A percentile compares a stretch with the other conserved stretches of the same genome.
These are phyloP conservation scores for Pichia paraexigua DNA, from an alignment of 805 yeast species.

Conservation along the genomic window DNA sequence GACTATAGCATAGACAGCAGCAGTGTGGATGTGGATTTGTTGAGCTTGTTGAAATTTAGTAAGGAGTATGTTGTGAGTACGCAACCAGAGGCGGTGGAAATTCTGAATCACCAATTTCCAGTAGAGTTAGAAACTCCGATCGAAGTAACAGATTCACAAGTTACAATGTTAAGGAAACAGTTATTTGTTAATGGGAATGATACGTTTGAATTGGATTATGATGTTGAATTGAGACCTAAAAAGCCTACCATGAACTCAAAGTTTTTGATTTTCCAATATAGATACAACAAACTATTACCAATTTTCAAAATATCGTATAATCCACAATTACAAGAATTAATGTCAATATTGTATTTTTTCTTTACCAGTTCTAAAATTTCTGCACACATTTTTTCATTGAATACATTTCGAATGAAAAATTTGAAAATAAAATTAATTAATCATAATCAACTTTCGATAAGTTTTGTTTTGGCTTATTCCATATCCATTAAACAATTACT, in stretches of 20 bases:
- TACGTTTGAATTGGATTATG: background rate
- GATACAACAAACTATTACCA: background rate
- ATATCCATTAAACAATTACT: slow-evolving; percentile 16
- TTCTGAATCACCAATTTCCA: background rate
- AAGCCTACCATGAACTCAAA: background rate
- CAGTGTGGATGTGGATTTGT: background rate
- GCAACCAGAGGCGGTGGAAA: background rate
- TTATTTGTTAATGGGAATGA: background rate
- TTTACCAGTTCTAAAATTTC: background rate
- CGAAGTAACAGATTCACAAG: background rate
- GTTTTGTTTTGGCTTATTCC: slow-evolving; percentile 7
- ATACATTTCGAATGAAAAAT: background rate
- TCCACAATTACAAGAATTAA: background rate
- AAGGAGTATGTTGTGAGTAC: background rate
- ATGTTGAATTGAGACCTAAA: background rate
- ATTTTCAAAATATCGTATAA: background rate
- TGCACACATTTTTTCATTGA: background rate
- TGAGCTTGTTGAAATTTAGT: background rate
- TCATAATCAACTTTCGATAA: background rate
- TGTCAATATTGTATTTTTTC: background rate
- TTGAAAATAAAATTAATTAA: background rate
- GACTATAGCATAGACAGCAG: background rate
- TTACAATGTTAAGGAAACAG: background rate
- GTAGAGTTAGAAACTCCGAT: background rate
- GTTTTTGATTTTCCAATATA: background rate